Evolutionary conservation across 1,284 basidiomycete genomes (phyloP), one percentile per base, ranked within the genome.

Genomic region (Paramarasmius palmivorus): DNA sequence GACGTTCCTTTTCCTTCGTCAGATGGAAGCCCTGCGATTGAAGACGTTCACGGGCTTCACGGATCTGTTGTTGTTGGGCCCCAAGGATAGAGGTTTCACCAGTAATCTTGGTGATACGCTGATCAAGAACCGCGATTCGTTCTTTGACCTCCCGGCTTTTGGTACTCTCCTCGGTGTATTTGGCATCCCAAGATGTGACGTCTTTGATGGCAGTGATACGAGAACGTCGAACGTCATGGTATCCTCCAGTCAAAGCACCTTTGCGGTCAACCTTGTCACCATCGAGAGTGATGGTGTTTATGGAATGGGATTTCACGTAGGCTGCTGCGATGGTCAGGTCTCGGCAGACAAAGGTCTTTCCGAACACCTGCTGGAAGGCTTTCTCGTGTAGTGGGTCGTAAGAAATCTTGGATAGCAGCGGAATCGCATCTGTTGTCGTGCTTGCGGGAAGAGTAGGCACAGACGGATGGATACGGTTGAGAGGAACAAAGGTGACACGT

Each of bases 191-290:
- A 5, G 76, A 79, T 59, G 86, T 84, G 41, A 95, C 86, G 41
- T 76, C 79, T 62, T 88, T 89, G 68, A 96, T 89, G 0, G 85
- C 88, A 63, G 98, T 95, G 39, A 99, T 86, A 9, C 96, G 85
- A 4, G 93, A 96, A 38, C 92, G 81, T 5, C 92, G 84, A 20
- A 94, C 79, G 69, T 99, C 96, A 69, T 98, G 93, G 72, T 92
- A 99, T 2, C 97, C 97, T 61, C 97, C 97, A 0, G 95, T 97
- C 37, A 99, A 73, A 0, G 95, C 88, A 61, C 97, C 97, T 68
- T 96, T 98, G 52, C 95, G 86, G 68, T 99, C 96, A 39, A 97
- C 95, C 65, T 95, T 95, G 77, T 99, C 97, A 51, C 97, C 97
- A 60, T 98, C 95, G 39, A 98, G 81, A 3, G 97, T 99, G 70